Base-by-base conservation (phyloP, 345 rosid genomes). In the Nasturtium officinale region DNA sequence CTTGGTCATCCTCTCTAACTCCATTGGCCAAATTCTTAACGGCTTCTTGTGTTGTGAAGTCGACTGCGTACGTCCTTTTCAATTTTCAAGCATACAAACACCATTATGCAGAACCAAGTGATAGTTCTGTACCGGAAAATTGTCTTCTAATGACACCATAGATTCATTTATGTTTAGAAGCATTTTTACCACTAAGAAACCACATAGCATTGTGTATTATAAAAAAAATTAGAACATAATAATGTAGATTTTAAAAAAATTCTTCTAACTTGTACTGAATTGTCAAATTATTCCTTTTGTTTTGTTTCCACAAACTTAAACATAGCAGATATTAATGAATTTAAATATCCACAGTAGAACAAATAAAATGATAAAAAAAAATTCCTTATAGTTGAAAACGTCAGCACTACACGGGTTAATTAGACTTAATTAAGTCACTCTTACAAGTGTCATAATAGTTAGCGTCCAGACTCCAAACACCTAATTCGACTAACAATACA, bases 11-110 rank as follows among this genome's bases (percentile, higher is more conserved):
- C 61, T 50, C 23, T 35, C 54, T 38, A 63, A 72, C 54, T 60
- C 59, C 25, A 52, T 13, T 62, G 18, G 55, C 33, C 64, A 73
- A 55, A 63, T 10, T 73, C 26, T 72, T 53, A 33, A 72, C 77
- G 69, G 43, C 45, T 33, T 58, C 61, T 30, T 58, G 45, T 58
- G 43, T 33, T 17, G 28, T 18, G 62, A 58, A 58, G 16, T 58
- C 62, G 62, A 28, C 16, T 32, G 20, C 18, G 51, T 13, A 54
- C 0, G 18, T 43, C 47, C 9, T 43, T 23, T 23, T 23, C 25
- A 23, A 2, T 2, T 43, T 43, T 43, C 47, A 15, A 18, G 47
- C 47, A 15, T 20, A 38, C 52, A 37, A 67, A 54, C 42, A 40
- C 20, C 28, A 2, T 10, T n/a, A 15, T 51, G 25, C 26, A 9